A percentile compares a stretch with the other conserved stretches of the same genome.
These are phyloP conservation scores for Lophiostoma macrostomum DNA, from an alignment of 495 filamentous ascomycete species.

Conservation along the genomic window DNA sequence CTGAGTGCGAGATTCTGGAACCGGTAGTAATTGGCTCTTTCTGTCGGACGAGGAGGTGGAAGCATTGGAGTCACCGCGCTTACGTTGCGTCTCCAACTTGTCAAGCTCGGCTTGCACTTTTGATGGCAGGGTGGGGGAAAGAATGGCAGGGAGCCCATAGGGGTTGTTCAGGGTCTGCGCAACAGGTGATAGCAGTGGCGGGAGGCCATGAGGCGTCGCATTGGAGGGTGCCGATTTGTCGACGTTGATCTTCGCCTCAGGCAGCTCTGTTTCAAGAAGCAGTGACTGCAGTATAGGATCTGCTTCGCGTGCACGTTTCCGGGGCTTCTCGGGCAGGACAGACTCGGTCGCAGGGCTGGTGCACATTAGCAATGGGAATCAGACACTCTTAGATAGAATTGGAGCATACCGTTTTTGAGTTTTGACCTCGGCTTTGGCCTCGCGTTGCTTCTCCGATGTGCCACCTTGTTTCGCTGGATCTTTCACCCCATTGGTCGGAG, in stretches of 20 bases:
- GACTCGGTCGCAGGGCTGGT: conserved; percentile 2
- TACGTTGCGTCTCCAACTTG: conserved; percentile 26
- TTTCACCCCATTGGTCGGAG: conserved; percentile 20
- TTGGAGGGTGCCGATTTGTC: conserved; percentile 26
- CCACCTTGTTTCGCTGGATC: background rate
- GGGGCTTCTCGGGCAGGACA: conserved; percentile 9
- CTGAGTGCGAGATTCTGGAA: conserved; percentile 10
- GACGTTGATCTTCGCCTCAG: conserved; percentile 9
- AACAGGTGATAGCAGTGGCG: conserved; percentile 28
- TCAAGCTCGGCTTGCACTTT: conserved; percentile 31
- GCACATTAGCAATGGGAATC: conserved; percentile 5
- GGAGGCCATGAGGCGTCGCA: conserved; percentile 32
- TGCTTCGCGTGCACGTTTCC: conserved; percentile 2
- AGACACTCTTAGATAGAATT: background rate
- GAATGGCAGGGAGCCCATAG: conserved; percentile 27
- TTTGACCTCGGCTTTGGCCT: background rate
- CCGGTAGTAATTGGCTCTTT: conserved; percentile 23
- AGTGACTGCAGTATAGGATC: background rate
- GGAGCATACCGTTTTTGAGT: conserved; percentile 7
- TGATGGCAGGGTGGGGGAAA: conserved; percentile 31
- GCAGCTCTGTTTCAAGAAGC: background rate
- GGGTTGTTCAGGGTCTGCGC: conserved; percentile 21
- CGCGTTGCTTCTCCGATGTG: background rate
- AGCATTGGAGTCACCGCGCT: conserved; percentile 30
- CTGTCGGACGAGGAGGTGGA: conserved; percentile 25